Conservation (phyloP, 306 rosid genomes). For the Acacia acuminata region DNA sequence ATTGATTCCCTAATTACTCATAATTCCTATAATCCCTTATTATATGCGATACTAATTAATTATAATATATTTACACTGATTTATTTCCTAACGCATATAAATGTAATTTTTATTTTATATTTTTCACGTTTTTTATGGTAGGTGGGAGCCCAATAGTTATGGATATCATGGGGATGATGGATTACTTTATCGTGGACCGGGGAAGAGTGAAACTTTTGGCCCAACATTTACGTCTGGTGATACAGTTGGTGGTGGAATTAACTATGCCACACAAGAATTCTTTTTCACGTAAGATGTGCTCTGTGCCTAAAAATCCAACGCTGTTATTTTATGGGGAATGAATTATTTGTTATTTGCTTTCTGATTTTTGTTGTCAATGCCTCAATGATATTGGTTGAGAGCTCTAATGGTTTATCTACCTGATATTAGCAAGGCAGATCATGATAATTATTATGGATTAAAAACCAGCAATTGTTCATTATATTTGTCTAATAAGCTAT, state of each 20-base stretch:
- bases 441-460: neutral
- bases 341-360: neutral
- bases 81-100: no score
- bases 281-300: constrained; percentile 81
- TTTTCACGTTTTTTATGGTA: constrained; percentile 21
- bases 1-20: no score
- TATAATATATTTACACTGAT: no score
- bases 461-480: neutral
- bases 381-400: neutral
- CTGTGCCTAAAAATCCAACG: neutral
- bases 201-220: constrained; percentile 80
- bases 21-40: no score
- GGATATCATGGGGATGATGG: constrained; percentile 99
- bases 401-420: neutral
- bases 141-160: constrained; percentile 97
- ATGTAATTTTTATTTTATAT: neutral
- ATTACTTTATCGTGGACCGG: constrained; percentile 75
- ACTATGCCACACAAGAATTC: constrained; percentile 79
- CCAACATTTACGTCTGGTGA: constrained; percentile 89
- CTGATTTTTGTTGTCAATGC: neutral
- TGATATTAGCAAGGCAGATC: neutral
- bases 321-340: neutral
- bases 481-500: neutral
- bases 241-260: constrained; percentile 93
- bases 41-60: no score